These are phyloP conservation scores for Pascua guehoae DNA, from an alignment of 1,284 basidiomycete genomes.

Conservation along the genomic window DNA sequence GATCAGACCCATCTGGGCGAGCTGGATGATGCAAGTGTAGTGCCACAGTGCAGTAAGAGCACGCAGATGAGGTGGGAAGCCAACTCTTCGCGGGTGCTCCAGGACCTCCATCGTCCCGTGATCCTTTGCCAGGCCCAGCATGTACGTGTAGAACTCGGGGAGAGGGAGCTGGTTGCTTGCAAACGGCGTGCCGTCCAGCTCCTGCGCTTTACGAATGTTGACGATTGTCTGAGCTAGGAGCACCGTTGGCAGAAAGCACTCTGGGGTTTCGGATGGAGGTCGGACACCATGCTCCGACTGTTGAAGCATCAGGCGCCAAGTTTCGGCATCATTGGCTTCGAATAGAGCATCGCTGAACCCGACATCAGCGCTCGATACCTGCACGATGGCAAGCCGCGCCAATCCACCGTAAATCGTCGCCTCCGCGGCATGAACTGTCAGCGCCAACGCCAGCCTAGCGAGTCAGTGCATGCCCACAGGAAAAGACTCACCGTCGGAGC, in stretches of 20 bases:
- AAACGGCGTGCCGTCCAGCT: background rate
- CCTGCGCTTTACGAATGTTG: conserved; percentile 1
- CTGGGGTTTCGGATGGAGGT: background rate
- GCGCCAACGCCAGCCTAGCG: conserved; percentile 2
- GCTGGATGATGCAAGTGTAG: conserved; percentile 3
- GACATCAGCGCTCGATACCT: background rate
- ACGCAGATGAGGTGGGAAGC: background rate
- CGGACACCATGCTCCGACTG: background rate
- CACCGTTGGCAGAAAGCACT: conserved; percentile 3
- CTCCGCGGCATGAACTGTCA: conserved; percentile 13
- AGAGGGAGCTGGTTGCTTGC: background rate
- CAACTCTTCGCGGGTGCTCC: background rate
- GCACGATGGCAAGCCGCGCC: background rate
- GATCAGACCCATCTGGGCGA: conserved; percentile 4
- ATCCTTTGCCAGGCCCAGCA: background rate
- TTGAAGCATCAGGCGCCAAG: conserved; percentile 5
- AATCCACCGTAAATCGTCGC: conserved; percentile 7
- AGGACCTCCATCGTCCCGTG: background rate
- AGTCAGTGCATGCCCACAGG: too few species aligned
- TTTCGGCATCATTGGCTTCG: conserved; percentile 10
- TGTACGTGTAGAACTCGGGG: background rate
- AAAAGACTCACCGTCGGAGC: background rate
- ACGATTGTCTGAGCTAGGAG: conserved; percentile 9
- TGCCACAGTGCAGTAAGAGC: conserved; percentile 6
- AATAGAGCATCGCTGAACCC: conserved; percentile 14